Evolutionary conservation across 1,284 basidiomycete species (phyloP).

Genomic region (Pyrrhoderma noxium): DNA sequence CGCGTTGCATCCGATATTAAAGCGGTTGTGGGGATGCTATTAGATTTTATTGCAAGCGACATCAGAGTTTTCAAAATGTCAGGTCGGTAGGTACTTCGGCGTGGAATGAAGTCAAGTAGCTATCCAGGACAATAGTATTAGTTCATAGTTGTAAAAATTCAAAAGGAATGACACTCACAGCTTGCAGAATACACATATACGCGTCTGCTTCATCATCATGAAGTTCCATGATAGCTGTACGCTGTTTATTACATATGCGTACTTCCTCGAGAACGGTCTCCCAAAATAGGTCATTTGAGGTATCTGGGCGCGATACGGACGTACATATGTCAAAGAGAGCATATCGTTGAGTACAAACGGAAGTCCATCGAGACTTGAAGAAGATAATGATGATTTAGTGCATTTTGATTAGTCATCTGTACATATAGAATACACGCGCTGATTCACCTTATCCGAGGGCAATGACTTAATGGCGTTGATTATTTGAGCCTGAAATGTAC

Average conservation of each 20-base stretch:
- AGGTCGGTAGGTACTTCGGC: neutral
- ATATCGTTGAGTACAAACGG: no score
- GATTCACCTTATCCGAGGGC: neutral
- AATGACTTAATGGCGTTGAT: neutral
- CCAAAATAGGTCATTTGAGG: neutral
- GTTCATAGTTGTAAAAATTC: no score
- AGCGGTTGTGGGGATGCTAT: no score
- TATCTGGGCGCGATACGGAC: no score
- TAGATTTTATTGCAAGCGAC: neutral
- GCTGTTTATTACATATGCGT: neutral
- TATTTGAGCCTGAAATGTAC: neutral
- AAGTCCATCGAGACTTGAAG: no score
- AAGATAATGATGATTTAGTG: no score
- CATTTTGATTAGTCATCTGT: no score
- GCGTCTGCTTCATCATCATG: neutral
- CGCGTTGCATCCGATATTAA: no score
- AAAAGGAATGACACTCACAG: neutral
- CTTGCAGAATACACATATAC: constrained; percentile 1
- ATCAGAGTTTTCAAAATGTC: neutral
- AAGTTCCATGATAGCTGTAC: neutral
- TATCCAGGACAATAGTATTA: neutral
- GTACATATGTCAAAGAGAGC: no score
- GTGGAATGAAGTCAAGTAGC: neutral
- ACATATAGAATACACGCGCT: neutral
- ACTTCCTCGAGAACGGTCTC: neutral